Evolutionary conservation across 495 filamentous ascomycete genomes (phyloP).

Genomic region (Diplogelasinospora grovesii): DNA sequence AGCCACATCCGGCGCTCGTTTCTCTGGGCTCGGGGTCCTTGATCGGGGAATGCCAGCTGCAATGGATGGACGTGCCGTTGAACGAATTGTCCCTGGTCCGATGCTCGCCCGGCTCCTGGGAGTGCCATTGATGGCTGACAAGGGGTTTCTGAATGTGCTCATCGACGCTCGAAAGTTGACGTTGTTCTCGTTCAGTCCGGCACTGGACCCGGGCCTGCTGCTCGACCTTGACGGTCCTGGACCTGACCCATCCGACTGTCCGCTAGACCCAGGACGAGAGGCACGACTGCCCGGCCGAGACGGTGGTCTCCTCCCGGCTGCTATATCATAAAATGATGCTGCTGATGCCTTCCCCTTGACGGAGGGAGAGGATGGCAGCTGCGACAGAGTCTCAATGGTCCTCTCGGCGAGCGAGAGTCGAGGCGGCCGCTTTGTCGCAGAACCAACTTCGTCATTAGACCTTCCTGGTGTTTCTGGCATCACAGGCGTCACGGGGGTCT

Average conservation of each 20-base stretch:
- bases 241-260: conserved; percentile 33
- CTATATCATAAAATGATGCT: conserved; percentile 32
- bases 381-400: conserved; percentile 42
- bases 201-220: conserved; percentile 38
- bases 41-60: conserved; percentile 16
- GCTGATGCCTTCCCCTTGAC: conserved; percentile 27
- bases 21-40: conserved; percentile 41
- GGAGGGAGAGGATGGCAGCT: conserved; percentile 41
- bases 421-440: conserved; percentile 11
- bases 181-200: conserved; percentile 23
- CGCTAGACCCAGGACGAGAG: conserved; percentile 40
- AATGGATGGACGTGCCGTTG: conserved; percentile 17
- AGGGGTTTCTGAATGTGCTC: conserved; percentile 26
- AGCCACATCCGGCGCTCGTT: conserved; percentile 18
- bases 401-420: conserved; percentile 38
- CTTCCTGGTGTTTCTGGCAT: background rate
- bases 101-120: conserved; percentile 21
- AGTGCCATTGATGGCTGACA: conserved; percentile 32
- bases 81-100: conserved; percentile 5
- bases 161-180: conserved; percentile 27
- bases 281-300: conserved; percentile 31
- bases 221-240: conserved; percentile 20
- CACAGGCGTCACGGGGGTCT: background rate
- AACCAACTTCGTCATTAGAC: conserved; percentile 4
- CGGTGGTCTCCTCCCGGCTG: conserved; percentile 15